phyloP scores from a whole-genome alignment of 805 yeast genomes.

The Vanderwaltozyma polyspora region DNA sequence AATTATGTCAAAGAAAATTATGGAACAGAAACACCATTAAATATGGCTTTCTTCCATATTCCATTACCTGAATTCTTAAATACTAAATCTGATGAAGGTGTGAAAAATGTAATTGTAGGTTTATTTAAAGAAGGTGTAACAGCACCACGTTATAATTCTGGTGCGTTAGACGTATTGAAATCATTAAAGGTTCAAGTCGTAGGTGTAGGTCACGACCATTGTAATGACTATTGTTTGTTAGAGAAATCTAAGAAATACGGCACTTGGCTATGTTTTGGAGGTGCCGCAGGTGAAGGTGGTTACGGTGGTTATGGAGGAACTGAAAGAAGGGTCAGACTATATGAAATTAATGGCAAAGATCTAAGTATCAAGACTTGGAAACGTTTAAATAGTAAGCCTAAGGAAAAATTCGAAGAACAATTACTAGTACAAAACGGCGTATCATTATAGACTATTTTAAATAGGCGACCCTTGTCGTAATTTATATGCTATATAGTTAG shows the following conservation, averaged over 20 bases:
- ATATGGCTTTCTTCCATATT: slow-evolving; percentile 87
- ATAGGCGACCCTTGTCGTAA: too few relatives aligned
- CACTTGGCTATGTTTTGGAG: slow-evolving; percentile 89
- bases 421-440: neutral
- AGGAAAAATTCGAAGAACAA: slow-evolving; percentile 31
- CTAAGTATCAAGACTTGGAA: slow-evolving; percentile 55
- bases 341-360: slow-evolving; percentile 44
- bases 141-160: slow-evolving; percentile 63
- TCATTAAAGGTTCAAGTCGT: slow-evolving; percentile 63
- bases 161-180: slow-evolving; percentile 47
- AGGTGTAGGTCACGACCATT: slow-evolving; percentile 91
- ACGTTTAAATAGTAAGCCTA: slow-evolving; percentile 48
- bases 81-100: slow-evolving; percentile 18
- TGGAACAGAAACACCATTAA: slow-evolving; percentile 15
- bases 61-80: slow-evolving; percentile 80
- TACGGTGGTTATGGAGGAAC: slow-evolving; percentile 90
- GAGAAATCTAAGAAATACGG: slow-evolving; percentile 32
- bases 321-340: slow-evolving; percentile 66
- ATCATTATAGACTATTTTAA: neutral
- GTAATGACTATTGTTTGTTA: slow-evolving; percentile 77
- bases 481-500: slow-evolving; percentile 60
- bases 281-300: slow-evolving; percentile 90
- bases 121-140: slow-evolving; percentile 59
- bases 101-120: slow-evolving; percentile 42
- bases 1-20: slow-evolving; percentile 37